Base-by-base conservation (phyloP, 352 stramenopile genomes). In the Globisporangium paddicum region DNA sequence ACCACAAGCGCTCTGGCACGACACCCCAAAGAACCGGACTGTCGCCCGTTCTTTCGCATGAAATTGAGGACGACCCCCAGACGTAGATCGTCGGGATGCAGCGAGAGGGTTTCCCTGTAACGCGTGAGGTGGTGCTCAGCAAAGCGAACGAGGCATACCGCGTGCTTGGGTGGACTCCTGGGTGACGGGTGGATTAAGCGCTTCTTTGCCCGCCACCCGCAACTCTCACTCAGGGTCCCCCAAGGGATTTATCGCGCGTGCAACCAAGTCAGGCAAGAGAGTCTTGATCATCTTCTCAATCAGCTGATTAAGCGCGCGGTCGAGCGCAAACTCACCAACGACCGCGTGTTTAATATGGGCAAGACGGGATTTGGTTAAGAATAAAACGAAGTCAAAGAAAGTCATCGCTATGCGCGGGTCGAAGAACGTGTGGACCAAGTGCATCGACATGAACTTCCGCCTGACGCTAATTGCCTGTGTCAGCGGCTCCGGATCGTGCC, bases 341-440 rank as follows among this genome's bases (percentile, higher is more conserved):
- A 47, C 41, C 46, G 58, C 18, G 32, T 58, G 7, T 56, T 62
- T 37, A 62, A 62, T 28, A 62, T 66, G 52, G 52, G 57, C 32
- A 32, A 66, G 44, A 66, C 41, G n/a, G 8, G 19, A 30, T 40
- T 38, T 38, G 37, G 16, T 58, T 48, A 48, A 25, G n/a, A n/a
- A n/a, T n/a, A n/a, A 37, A 30, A 38, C 26, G 5, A 47, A 35
- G 23, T 37, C 9, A 25, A 58, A 16, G 13, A 58, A 51, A 30
- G 48, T 64, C 23, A 50, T 64, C 18, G 58, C 52, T 28, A 23
- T 52, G 8, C 30, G 37, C n/a, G 48, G 58, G 18, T 58, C 58
- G 37, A 37, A 40, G 34, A 58, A 59, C 18, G 34, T 64, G 3
- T 64, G 48, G 58, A 44, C 25, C 21, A 44, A 50, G 23, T 42